Percentiles rank a stretch among this genome's conserved stretches.
Evolutionary conservation across 140 eudicot genomes (phyloP).

Genomic region (Flaveria floridana): DNA sequence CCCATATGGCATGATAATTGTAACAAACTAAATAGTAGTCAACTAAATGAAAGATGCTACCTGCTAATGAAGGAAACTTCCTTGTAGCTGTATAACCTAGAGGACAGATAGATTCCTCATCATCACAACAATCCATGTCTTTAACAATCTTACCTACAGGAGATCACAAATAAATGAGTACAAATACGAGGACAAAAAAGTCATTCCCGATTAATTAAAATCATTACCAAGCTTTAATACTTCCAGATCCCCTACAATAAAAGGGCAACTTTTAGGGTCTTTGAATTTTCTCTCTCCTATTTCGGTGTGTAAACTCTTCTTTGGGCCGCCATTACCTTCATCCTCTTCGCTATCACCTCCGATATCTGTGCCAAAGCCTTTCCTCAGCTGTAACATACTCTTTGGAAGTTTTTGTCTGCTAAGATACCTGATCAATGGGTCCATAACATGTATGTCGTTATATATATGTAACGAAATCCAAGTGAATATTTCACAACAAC

Average conservation of each 20-base stretch:
- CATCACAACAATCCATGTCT: constrained; percentile 49
- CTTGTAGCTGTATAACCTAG: constrained; percentile 79
- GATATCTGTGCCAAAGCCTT: constrained; percentile 41
- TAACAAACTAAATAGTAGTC: background rate
- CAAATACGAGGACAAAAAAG: background rate
- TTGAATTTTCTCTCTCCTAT: constrained; percentile 41
- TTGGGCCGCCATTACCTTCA: constrained; percentile 39
- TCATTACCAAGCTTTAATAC: constrained; percentile 65
- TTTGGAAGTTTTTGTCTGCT: constrained; percentile 77
- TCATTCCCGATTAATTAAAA: constrained; percentile 16
- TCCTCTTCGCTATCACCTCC: constrained; percentile 40
- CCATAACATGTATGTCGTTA: constrained; percentile 1
- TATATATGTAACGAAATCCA: constrained; percentile 1
- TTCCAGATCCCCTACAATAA: constrained; percentile 63
- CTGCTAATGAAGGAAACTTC: constrained; percentile 68
- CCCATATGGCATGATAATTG: background rate
- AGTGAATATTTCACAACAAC: background rate
- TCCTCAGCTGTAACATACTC: constrained; percentile 62
- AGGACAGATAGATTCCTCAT: constrained; percentile 59
- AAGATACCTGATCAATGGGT: constrained; percentile 64
- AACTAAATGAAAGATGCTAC: constrained; percentile 33
- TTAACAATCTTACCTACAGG: constrained; percentile 62
- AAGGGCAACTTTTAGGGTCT: constrained; percentile 45
- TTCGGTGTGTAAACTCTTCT: constrained; percentile 35
- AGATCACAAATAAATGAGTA: constrained; percentile 20